A percentile compares a stretch with the other conserved stretches of the same genome.
phyloP scores from a whole-genome alignment of 768 basidiomycete genomes.

The Suillus discolor region DNA sequence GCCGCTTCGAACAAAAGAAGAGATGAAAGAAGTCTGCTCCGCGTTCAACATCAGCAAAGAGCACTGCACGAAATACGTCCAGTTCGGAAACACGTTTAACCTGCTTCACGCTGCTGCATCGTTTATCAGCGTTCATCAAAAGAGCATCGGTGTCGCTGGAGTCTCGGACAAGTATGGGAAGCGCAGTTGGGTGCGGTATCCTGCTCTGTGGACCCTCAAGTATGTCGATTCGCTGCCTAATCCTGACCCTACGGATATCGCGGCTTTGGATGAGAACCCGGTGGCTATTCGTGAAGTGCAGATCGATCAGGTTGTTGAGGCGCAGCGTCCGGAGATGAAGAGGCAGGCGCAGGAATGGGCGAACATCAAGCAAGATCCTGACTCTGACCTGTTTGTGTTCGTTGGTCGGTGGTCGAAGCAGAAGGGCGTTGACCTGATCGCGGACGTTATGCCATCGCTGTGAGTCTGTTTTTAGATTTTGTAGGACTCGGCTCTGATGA shows the following conservation, averaged over 20 bases:
- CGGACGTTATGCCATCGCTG: conserved; percentile 91
- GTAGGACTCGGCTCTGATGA: neutral
- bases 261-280: conserved; percentile 83
- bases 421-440: conserved; percentile 97
- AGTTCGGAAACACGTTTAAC: conserved; percentile 98
- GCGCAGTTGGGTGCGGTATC: conserved; percentile 95
- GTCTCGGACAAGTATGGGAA: conserved; percentile 98
- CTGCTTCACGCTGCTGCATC: conserved; percentile 91
- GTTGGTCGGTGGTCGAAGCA: conserved; percentile 99
- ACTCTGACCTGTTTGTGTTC: conserved; percentile 91
- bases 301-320: conserved; percentile 81
- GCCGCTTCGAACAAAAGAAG: conserved; percentile 95
- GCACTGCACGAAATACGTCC: conserved; percentile 94
- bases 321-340: conserved; percentile 88
- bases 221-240: conserved; percentile 95
- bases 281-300: conserved; percentile 69
- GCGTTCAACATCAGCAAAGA: conserved; percentile 98
- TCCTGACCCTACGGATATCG: conserved; percentile 94
- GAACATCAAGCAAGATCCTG: conserved; percentile 86
- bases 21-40: conserved; percentile 98
- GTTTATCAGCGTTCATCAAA: conserved; percentile 91
- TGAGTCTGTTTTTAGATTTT: conserved; percentile 39
- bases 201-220: conserved; percentile 93
- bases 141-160: conserved; percentile 91
- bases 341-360: conserved; percentile 97